phyloP scores from a whole-genome alignment of 2,329 filamentous ascomycete species.

The Colletotrichum sp. region DNA sequence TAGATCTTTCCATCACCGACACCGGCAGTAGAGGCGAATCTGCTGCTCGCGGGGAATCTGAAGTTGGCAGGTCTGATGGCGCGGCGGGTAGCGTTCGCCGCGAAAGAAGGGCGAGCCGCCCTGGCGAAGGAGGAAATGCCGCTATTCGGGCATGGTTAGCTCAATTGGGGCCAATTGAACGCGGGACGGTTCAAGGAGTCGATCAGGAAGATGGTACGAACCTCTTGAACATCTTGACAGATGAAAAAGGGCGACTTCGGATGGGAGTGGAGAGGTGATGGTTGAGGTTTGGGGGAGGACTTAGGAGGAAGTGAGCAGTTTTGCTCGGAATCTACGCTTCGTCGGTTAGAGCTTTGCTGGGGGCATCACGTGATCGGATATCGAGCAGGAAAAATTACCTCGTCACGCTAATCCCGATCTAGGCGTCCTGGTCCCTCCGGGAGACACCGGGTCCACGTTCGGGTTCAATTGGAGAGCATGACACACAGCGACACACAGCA shows the following conservation, averaged over 20 bases:
- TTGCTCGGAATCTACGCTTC: slow-evolving; percentile 49
- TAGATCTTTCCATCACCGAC: slow-evolving; percentile 72
- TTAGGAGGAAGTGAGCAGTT: slow-evolving; percentile 54
- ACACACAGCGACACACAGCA: not conserved
- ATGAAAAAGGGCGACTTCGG: slow-evolving; percentile 69
- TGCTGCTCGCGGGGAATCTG: slow-evolving; percentile 60
- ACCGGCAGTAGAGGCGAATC: slow-evolving; percentile 64
- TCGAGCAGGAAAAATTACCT: slow-evolving; percentile 20
- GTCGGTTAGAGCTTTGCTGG: slow-evolving; percentile 49
- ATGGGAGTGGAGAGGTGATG: slow-evolving; percentile 64
- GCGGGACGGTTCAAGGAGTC: slow-evolving; percentile 29
- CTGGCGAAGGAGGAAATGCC: slow-evolving; percentile 70
- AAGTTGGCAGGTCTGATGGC: slow-evolving; percentile 61
- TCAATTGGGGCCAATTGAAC: slow-evolving; percentile 59
- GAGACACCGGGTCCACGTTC: slow-evolving; percentile 17
- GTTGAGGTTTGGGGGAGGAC: slow-evolving; percentile 52
- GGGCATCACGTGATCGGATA: slow-evolving; percentile 39
- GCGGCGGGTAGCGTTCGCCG: slow-evolving; percentile 62
- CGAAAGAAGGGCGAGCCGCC: slow-evolving; percentile 66
- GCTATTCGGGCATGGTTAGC: slow-evolving; percentile 55
- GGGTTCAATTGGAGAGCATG: slow-evolving; percentile 15
- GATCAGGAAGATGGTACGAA: slow-evolving; percentile 52
- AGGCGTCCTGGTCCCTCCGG: slow-evolving; percentile 9
- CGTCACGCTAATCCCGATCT: slow-evolving; percentile 14
- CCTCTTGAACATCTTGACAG: slow-evolving; percentile 85